phyloP scores from a whole-genome alignment of 768 basidiomycete genomes.

The Boletus eberwhitei region DNA sequence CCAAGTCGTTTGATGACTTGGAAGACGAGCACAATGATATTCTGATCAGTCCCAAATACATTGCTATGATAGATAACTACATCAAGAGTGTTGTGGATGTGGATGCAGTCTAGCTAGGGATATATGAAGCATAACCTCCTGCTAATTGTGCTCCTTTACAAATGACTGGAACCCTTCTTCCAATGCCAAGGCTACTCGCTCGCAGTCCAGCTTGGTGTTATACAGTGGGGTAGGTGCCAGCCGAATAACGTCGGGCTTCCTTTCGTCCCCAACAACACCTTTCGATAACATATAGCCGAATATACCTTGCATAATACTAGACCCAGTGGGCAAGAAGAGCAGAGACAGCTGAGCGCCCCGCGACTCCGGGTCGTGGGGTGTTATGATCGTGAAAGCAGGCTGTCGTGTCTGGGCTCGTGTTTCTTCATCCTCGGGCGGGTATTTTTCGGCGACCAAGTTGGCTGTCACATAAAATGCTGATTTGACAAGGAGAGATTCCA shows the following conservation, averaged over 20 bases:
- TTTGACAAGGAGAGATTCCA: conserved; percentile 60
- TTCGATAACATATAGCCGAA: conserved; percentile 53
- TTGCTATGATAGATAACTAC: conserved; percentile 44
- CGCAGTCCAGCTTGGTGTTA: conserved; percentile 76
- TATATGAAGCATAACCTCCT: background rate
- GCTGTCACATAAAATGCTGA: conserved; percentile 63
- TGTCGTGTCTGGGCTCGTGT: conserved; percentile 3
- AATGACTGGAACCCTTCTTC: conserved; percentile 52
- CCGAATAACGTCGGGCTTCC: conserved; percentile 89
- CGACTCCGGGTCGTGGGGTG: conserved; percentile 61
- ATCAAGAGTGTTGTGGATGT: conserved; percentile 22
- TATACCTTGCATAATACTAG: conserved; percentile 68
- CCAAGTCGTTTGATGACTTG: conserved; percentile 39
- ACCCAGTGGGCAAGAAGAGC: conserved; percentile 59
- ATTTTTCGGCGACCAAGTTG: conserved; percentile 30
- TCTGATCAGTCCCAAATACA: conserved; percentile 40
- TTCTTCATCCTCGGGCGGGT: conserved; percentile 23
- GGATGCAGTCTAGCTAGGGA: conserved; percentile 3
- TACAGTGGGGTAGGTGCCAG: conserved; percentile 86
- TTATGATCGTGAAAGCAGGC: conserved; percentile 86
- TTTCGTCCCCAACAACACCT: conserved; percentile 91
- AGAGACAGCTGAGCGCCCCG: conserved; percentile 90
- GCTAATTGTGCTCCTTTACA: conserved; percentile 11
- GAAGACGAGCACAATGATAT: conserved; percentile 55
- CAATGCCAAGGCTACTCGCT: conserved; percentile 61